Conservation (phyloP, 495 filamentous ascomycete genomes). For the Cryomyces minteri region DNA sequence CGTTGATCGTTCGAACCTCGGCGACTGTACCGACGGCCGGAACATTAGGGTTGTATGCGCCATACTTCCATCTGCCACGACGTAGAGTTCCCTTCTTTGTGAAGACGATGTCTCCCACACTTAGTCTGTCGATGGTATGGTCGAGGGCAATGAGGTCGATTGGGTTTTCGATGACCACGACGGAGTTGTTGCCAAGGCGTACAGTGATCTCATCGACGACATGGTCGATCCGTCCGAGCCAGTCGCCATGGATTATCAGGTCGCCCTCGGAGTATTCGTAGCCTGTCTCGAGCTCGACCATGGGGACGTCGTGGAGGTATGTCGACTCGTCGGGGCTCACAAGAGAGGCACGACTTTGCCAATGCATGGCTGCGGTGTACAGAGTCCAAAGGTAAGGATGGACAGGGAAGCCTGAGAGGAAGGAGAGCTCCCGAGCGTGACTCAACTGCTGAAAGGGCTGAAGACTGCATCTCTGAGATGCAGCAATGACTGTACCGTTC, state of each 20-base stretch:
- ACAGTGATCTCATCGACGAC: conserved; percentile 13
- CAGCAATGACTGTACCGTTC: conserved; percentile 22
- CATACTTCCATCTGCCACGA: conserved; percentile 29
- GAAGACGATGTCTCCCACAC: conserved; percentile 27
- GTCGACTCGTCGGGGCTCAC: neutral
- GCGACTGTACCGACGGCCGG: conserved; percentile 29
- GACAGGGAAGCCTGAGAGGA: too few species aligned
- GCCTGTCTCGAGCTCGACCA: conserved; percentile 12
- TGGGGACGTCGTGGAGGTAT: conserved; percentile 6
- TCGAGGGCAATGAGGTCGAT: conserved; percentile 13
- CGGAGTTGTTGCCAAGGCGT: conserved; percentile 16
- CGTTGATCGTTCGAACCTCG: conserved; percentile 19
- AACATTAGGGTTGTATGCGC: conserved; percentile 26
- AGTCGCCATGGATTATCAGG: conserved; percentile 20
- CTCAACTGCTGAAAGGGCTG: neutral
- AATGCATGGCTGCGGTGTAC: neutral
- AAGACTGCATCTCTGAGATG: conserved; percentile 11
- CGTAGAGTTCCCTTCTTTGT: conserved; percentile 32
- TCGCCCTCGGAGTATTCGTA: conserved; percentile 15
- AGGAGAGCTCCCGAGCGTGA: too few species aligned
- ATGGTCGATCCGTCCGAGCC: conserved; percentile 18
- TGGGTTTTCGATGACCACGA: conserved; percentile 18
- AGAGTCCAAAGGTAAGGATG: neutral
- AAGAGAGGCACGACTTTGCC: too few species aligned
- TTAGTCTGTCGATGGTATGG: conserved; percentile 3